Evolutionary conservation across 345 rosid species (phyloP), one percentile per base, ranked within the genome.

Genomic region (Melastoma malabathricum): DNA sequence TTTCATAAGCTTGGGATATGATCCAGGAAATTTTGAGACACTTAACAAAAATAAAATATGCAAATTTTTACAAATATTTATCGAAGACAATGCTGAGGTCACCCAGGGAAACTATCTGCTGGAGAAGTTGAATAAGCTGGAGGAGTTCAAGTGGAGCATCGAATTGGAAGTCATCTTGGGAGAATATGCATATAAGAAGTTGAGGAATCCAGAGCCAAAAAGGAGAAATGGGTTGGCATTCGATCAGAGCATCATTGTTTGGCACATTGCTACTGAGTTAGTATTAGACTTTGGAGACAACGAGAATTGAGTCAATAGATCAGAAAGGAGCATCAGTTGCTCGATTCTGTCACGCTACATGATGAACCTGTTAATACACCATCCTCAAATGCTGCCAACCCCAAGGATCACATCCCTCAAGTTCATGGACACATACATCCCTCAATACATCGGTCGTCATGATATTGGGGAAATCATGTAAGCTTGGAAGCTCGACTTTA

Each of bases 261-360:
- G 50, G 50, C 25, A 47, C 50, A 47, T 47, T 14, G 50, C 50
- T 10, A 47, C 27, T 1, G 27, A 47, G 23, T 61, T 55, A 51
- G 53, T 49, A 23, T 7, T 18, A 15, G 66, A 70, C 12, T 4
- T 17, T 0, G 2, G 2, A 15, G 46, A 63, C 3, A 14, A 9
- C 7, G 44, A 45, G 16, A 43, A 54, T 5, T 13, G 18, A 6
- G 49, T 9, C 2, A 0, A 31, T 57, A n/a, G 50, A 39, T 27
- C 56, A 5, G 18, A 15, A 17, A 38, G 65, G 14, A 22, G 17
- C n/a, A n/a, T n/a, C n/a, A 62, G 52, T 43, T 68, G 77, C 59
- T 65, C 58, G 57, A 51, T 41, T 4, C 29, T 77, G 18, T 68
- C 79, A 0, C 64, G 68, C 10, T 79, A 79, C 52, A 65, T 79